Evolutionary conservation across 192 early-diverging fungal genomes (phyloP).

Genomic region (Chytriomyces hyalinus): DNA sequence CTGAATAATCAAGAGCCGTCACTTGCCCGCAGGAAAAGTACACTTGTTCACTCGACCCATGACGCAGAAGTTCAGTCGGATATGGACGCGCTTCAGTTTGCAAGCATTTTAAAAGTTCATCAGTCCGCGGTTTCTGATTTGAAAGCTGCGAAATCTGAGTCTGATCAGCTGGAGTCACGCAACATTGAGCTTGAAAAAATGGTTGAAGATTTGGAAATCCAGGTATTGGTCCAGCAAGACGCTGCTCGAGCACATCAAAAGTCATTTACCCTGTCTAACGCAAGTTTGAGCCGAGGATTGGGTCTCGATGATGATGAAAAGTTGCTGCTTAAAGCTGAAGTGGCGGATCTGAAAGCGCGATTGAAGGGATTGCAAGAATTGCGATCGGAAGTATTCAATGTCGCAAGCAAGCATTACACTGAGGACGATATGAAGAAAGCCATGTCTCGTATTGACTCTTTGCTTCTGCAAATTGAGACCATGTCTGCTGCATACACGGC

Average conservation of each 20-base stretch:
- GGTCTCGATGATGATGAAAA: constrained; percentile 16
- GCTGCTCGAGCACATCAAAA: neutral
- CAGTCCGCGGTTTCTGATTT: neutral
- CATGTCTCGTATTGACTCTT: constrained; percentile 10
- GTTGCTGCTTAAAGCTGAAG: constrained; percentile 16
- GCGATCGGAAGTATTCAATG: constrained; percentile 12
- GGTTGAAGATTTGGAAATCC: neutral
- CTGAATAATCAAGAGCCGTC: neutral
- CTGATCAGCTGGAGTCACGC: neutral
- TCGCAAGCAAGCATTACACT: constrained; percentile 14
- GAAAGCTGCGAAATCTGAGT: neutral
- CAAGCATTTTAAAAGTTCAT: neutral
- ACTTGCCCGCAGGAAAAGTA: neutral
- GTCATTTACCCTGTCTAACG: neutral
- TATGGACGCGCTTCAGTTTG: constrained; percentile 13
- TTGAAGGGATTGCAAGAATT: constrained; percentile 28
- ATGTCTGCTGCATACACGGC: neutral
- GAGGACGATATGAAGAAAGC: constrained; percentile 10
- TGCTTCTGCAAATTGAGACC: neutral
- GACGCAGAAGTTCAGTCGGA: neutral
- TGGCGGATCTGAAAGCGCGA: constrained; percentile 18
- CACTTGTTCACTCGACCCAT: neutral
- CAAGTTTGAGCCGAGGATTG: neutral
- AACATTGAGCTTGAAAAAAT: constrained; percentile 7
- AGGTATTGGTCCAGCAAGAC: constrained; percentile 1